Percentiles rank a stretch among this genome's conserved stretches.
Conservation (phyloP, 139 green algal species). For the Penium margaritaceum region DNA sequence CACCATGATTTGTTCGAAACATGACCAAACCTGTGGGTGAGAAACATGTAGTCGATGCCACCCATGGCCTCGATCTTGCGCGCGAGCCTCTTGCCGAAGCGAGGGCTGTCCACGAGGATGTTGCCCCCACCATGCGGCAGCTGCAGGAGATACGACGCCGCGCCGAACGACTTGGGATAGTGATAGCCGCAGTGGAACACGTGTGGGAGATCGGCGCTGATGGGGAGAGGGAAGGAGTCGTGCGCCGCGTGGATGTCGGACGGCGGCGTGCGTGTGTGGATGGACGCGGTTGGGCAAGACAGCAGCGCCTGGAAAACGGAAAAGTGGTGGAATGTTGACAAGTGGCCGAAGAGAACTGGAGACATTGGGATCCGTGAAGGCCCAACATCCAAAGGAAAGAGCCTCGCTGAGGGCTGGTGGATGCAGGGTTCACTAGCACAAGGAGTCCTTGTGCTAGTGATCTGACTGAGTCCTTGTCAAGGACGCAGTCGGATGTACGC, state of each 20-base stretch:
- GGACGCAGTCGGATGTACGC: no score
- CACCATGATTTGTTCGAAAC: no score
- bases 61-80: constrained; percentile 13
- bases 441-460: no score
- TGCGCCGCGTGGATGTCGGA: constrained; percentile 22
- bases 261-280: constrained; percentile 21
- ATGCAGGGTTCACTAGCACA: no score
- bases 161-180: constrained; percentile 28
- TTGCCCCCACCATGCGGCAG: constrained; percentile 5
- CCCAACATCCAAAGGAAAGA: no score
- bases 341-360: no score
- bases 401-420: no score
- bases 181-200: constrained; percentile 43
- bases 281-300: constrained; percentile 34
- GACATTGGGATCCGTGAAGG: no score
- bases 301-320: constrained; percentile 30
- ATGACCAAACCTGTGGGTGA: constrained; percentile 39
- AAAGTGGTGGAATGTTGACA: no score
- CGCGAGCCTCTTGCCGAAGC: constrained; percentile 20
- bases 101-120: constrained; percentile 28
- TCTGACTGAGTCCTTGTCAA: no score
- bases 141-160: constrained; percentile 23
- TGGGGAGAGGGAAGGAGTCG: constrained; percentile 24
- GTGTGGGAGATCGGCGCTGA: constrained; percentile 9
- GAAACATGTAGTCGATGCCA: constrained; percentile 34